Percentiles rank a stretch among this genome's conserved stretches.
Evolutionary conservation across 352 stramenopile species (phyloP).

Genomic region (Globisporangium cystogenes): DNA sequence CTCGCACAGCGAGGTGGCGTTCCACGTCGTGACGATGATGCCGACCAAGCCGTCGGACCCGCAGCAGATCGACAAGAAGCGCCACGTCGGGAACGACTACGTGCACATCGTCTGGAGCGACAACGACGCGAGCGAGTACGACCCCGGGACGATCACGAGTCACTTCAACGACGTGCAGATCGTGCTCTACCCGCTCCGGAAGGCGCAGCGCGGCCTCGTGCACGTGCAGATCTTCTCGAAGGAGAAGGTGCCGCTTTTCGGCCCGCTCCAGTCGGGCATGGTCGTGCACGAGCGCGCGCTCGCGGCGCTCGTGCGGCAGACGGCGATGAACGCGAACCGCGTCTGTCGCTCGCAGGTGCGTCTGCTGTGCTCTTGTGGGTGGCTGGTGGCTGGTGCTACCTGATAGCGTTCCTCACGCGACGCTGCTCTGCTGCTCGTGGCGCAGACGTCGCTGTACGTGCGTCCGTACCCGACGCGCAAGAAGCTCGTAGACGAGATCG

Average conservation of each 20-base stretch:
- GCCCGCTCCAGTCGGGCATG: constrained; percentile 80
- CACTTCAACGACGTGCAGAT: constrained; percentile 89
- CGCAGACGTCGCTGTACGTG: constrained; percentile 76
- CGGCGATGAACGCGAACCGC: constrained; percentile 85
- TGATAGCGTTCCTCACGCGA: neutral
- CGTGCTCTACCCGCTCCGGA: constrained; percentile 73
- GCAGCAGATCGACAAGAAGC: constrained; percentile 89
- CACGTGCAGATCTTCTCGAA: constrained; percentile 79
- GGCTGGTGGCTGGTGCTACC: constrained; percentile 1
- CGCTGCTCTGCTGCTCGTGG: neutral
- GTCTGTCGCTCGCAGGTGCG: constrained; percentile 76
- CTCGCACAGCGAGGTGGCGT: constrained; percentile 82
- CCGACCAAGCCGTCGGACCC: constrained; percentile 68
- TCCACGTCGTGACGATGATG: constrained; percentile 88
- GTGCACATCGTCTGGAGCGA: constrained; percentile 87
- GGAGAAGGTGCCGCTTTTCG: constrained; percentile 76
- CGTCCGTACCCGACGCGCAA: constrained; percentile 83
- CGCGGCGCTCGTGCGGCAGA: constrained; percentile 72
- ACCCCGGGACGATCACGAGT: constrained; percentile 82
- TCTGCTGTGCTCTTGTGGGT: neutral
- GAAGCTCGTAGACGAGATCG: constrained; percentile 85
- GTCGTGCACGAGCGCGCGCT: constrained; percentile 69
- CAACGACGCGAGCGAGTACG: constrained; percentile 69
- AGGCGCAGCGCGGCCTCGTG: constrained; percentile 59
- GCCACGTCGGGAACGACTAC: constrained; percentile 85